Percentiles rank a stretch among this genome's conserved stretches.
Conservation (phyloP, 2,329 filamentous ascomycete genomes). For the Simplicillium sp. region DNA sequence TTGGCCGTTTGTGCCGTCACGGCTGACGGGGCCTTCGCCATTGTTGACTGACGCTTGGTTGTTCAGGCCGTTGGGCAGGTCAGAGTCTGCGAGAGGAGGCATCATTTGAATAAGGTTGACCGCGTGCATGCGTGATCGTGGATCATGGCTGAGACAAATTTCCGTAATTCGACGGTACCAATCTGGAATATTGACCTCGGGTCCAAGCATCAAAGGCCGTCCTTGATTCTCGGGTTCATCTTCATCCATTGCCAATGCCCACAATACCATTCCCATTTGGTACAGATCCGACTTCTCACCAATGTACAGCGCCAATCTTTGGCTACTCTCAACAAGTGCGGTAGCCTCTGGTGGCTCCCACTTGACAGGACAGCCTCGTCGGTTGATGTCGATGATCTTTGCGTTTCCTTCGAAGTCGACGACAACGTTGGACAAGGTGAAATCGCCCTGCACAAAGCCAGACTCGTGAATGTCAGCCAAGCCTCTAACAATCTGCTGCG, state of each 20-base stretch:
- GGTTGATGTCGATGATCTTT: constrained; percentile 97
- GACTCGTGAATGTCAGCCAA: constrained; percentile 90
- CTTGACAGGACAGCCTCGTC: constrained; percentile 89
- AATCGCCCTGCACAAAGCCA: constrained; percentile 95
- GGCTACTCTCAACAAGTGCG: constrained; percentile 74
- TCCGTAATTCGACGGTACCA: constrained; percentile 73
- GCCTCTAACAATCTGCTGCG: constrained; percentile 79
- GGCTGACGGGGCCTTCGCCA: background rate
- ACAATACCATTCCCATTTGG: constrained; percentile 94
- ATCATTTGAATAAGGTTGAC: constrained; percentile 62
- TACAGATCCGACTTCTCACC: constrained; percentile 95
- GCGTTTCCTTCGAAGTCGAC: constrained; percentile 77
- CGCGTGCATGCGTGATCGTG: constrained; percentile 64
- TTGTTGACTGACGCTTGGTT: background rate
- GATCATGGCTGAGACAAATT: constrained; percentile 66
- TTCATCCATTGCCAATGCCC: constrained; percentile 77
- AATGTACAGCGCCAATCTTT: constrained; percentile 93
- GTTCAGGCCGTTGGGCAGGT: background rate
- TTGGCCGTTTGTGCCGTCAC: constrained; percentile 7
- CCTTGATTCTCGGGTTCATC: constrained; percentile 81
- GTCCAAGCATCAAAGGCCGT: constrained; percentile 54
- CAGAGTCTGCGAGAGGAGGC: constrained; percentile 28
- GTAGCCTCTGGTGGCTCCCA: constrained; percentile 95
- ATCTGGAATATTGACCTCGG: constrained; percentile 56
- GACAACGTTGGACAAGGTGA: constrained; percentile 95